Evolutionary conservation across 306 rosid genomes (phyloP).

Genomic region (Vigna unguiculata): DNA sequence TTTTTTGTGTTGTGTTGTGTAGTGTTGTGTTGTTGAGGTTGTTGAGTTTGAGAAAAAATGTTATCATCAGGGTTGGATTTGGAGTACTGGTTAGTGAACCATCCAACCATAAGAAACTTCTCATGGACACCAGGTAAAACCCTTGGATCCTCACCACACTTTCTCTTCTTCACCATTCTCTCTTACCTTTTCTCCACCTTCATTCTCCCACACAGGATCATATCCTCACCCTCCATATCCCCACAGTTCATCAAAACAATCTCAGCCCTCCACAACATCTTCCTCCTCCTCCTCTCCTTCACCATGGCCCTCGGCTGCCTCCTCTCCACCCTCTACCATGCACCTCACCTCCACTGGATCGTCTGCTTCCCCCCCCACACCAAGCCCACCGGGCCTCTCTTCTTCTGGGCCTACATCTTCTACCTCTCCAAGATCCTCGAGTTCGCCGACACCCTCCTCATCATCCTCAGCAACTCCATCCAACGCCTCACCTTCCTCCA

Average conservation of each 20-base stretch:
- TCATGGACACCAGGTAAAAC: conserved; percentile 61
- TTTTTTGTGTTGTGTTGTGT: background rate
- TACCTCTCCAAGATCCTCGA: conserved; percentile 89
- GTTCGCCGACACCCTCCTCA: conserved; percentile 74
- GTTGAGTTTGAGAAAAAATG: background rate
- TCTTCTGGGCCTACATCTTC: conserved; percentile 94
- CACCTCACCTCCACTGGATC: conserved; percentile 50
- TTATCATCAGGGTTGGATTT: conserved; percentile 44
- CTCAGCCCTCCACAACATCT: conserved; percentile 61
- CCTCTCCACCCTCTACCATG: conserved; percentile 54
- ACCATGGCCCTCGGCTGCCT: conserved; percentile 73
- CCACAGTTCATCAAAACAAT: conserved; percentile 54
- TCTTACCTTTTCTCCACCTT: conserved; percentile 61
- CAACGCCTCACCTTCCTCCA: conserved; percentile 83
- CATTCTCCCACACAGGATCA: conserved; percentile 49
- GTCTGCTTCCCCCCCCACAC: conserved; percentile 71
- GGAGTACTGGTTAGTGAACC: conserved; percentile 62
- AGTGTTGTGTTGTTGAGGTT: no score
- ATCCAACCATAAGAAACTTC: conserved; percentile 67
- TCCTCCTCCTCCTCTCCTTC: conserved; percentile 65
- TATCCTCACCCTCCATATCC: conserved; percentile 21
- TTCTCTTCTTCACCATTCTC: conserved; percentile 49
- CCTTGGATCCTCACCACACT: conserved; percentile 54
- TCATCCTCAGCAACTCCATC: conserved; percentile 64
- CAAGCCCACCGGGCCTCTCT: conserved; percentile 71